Conservation (phyloP, 192 early-diverging fungal genomes). For the Coemansia sp. region DNA sequence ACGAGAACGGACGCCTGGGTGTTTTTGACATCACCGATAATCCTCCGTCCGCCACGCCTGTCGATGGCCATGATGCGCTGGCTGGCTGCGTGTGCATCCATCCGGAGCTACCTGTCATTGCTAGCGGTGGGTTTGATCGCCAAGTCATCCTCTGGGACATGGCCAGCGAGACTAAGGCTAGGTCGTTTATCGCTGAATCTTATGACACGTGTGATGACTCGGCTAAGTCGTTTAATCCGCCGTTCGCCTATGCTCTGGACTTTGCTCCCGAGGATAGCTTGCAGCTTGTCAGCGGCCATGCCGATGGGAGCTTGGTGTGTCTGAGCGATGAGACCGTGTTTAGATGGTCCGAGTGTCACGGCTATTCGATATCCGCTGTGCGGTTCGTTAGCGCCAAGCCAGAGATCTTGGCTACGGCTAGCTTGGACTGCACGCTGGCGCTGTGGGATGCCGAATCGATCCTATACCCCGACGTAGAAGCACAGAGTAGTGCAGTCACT, state of each 20-base stretch:
- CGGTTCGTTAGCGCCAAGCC: constrained; percentile 35
- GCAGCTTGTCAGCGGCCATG: constrained; percentile 42
- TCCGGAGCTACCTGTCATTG: constrained; percentile 21
- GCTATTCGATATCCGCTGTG: constrained; percentile 47
- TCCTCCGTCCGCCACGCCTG: background rate
- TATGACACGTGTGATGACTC: background rate
- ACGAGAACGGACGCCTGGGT: constrained; percentile 27
- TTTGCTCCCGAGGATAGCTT: constrained; percentile 19
- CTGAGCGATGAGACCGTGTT: background rate
- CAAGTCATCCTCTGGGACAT: constrained; percentile 44
- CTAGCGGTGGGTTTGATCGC: constrained; percentile 42
- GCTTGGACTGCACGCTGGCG: constrained; percentile 31
- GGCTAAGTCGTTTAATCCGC: constrained; percentile 33
- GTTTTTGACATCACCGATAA: constrained; percentile 32
- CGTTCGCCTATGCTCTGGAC: constrained; percentile 45
- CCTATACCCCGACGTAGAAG: background rate
- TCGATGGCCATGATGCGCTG: constrained; percentile 23
- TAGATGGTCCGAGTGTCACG: constrained; percentile 30
- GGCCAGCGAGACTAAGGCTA: constrained; percentile 16
- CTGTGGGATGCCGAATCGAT: constrained; percentile 38
- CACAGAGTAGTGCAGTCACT: background rate
- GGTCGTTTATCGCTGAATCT: background rate
- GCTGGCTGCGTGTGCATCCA: constrained; percentile 42
- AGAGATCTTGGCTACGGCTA: constrained; percentile 35
- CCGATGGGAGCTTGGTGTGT: constrained; percentile 49